phyloP scores from a whole-genome alignment of 495 filamentous ascomycete species.

The Corynascus novoguineensis region DNA sequence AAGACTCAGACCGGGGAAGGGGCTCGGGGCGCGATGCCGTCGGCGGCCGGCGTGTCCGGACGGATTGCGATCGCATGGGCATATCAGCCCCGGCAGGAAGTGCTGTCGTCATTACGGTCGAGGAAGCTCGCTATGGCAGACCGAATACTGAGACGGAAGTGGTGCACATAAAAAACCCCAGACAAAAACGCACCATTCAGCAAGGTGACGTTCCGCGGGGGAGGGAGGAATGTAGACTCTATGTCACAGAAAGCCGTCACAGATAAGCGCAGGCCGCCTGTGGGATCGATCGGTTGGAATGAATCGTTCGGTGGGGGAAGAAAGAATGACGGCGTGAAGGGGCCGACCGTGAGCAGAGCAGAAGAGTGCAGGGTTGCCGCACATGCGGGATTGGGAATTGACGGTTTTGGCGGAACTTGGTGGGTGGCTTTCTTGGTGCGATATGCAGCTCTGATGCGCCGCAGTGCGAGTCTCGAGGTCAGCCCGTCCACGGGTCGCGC shows the following conservation, averaged over 20 bases:
- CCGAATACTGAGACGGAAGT: not conserved
- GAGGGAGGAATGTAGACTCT: too few relatives aligned
- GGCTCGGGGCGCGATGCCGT: constrained; percentile 29
- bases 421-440: not conserved
- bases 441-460: not conserved
- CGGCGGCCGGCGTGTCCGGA: constrained; percentile 31
- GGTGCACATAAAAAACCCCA: not conserved
- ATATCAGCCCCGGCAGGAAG: constrained; percentile 27
- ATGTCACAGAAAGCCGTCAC: not conserved
- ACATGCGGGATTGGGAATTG: constrained; percentile 19
- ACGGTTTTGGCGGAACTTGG: not conserved
- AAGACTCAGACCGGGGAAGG: constrained; percentile 31
- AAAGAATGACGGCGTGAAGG: constrained; percentile 9
- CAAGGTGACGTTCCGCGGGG: too few relatives aligned
- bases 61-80: constrained; percentile 35
- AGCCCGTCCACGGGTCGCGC: constrained; percentile 27
- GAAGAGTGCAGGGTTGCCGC: not conserved
- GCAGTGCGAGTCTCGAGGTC: constrained; percentile 5
- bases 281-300: constrained; percentile 6
- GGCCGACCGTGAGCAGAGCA: not conserved
- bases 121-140: constrained; percentile 3
- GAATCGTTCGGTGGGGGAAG: constrained; percentile 7
- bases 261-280: not conserved
- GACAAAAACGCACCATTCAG: not conserved
- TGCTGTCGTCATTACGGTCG: constrained; percentile 26